Conservation (phyloP, 345 rosid genomes). For the Raphanus sativus region DNA sequence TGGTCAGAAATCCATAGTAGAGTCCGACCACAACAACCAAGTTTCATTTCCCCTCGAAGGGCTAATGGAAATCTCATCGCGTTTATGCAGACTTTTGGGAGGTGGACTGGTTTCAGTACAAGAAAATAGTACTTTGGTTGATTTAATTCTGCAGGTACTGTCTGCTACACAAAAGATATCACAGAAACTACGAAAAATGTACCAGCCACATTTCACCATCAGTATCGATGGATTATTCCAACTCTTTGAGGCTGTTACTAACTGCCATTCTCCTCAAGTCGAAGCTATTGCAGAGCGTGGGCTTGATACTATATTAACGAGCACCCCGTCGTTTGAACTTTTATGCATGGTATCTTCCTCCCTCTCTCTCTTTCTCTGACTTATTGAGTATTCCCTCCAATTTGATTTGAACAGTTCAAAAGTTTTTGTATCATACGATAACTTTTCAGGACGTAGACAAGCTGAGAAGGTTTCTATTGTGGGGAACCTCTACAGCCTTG, state of each 20-base stretch:
- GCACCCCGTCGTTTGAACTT: constrained; percentile 64
- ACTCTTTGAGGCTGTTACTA: constrained; percentile 53
- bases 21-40: not conserved
- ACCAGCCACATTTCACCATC: constrained; percentile 74
- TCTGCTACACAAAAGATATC: constrained; percentile 62
- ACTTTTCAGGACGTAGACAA: constrained; percentile 56
- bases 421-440: constrained; percentile 14
- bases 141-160: constrained; percentile 54
- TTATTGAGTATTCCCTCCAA: constrained; percentile 8
- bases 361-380: constrained; percentile 13
- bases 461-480: constrained; percentile 63
- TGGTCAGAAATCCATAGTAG: not conserved
- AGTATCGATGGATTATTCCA: constrained; percentile 61
- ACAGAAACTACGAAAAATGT: constrained; percentile 57
- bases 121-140: constrained; percentile 41
- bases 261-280: constrained; percentile 32
- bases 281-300: constrained; percentile 53
- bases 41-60: constrained; percentile 59
- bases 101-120: constrained; percentile 47
- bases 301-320: constrained; percentile 65
- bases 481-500: constrained; percentile 72
- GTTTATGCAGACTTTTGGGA: constrained; percentile 56
- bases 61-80: constrained; percentile 63
- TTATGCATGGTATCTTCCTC: constrained; percentile 52
- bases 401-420: constrained; percentile 9